Conservation (phyloP, 805 yeast species). For the Cyberlindnera americana region DNA sequence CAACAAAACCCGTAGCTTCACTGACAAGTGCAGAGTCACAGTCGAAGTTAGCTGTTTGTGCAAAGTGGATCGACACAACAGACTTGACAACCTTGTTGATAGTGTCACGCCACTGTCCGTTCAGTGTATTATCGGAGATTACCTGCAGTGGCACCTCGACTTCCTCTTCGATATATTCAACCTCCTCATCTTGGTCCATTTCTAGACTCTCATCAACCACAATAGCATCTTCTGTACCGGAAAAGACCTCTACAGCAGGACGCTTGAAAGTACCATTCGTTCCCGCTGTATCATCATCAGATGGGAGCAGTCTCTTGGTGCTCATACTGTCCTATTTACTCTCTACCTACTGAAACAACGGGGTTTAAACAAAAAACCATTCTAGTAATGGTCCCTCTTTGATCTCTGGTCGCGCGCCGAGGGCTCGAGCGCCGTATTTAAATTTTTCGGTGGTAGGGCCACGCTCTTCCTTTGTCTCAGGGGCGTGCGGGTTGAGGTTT, state of each 20-base stretch:
- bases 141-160: not conserved
- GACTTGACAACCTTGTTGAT: slow-evolving; percentile 77
- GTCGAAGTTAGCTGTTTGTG: slow-evolving; percentile 84
- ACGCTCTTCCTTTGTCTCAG: too few species aligned
- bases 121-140: slow-evolving; percentile 4
- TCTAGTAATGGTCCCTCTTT: not conserved
- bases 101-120: slow-evolving; percentile 69
- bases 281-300: not conserved
- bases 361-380: not conserved
- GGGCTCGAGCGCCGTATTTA: too few species aligned
- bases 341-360: too few species aligned
- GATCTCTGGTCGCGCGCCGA: too few species aligned
- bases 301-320: slow-evolving; percentile 3
- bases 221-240: not conserved
- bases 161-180: not conserved
- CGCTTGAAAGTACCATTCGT: slow-evolving; percentile 1
- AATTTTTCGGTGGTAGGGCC: slow-evolving; percentile 2
- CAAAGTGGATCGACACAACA: slow-evolving; percentile 86
- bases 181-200: not conserved
- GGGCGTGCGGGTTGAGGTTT: too few species aligned
- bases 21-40: slow-evolving; percentile 76
- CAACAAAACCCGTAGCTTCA: slow-evolving; percentile 96
- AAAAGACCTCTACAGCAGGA: not conserved
- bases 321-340: not conserved
- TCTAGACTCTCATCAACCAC: slow-evolving; percentile 1